Conservation (phyloP, 768 basidiomycete genomes). For the Glaciozyma martinii region DNA sequence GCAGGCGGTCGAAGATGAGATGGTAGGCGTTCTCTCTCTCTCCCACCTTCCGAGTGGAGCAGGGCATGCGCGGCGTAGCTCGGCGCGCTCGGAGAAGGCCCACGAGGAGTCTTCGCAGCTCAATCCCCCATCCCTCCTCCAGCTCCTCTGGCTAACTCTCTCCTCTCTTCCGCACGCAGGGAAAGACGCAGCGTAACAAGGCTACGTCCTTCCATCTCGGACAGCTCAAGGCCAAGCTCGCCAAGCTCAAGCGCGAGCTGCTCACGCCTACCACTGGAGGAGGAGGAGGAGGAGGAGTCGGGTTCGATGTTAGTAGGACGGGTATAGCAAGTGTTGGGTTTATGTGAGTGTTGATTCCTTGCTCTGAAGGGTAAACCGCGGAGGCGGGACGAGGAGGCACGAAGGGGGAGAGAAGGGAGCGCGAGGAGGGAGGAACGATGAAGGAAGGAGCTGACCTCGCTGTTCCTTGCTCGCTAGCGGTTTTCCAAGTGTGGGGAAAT, state of each 20-base stretch:
- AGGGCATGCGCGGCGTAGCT: no score
- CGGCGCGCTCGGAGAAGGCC: no score
- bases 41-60: no score
- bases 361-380: neutral
- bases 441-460: neutral
- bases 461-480: constrained; percentile 33
- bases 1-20: no score
- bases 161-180: constrained; percentile 12
- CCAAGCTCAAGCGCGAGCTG: constrained; percentile 89
- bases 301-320: constrained; percentile 97
- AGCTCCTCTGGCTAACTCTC: no score
- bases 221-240: constrained; percentile 64
- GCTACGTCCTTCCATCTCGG: constrained; percentile 29
- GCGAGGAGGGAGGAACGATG: neutral
- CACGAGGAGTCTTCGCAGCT: no score
- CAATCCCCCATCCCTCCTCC: no score
- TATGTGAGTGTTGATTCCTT: constrained; percentile 55
- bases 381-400: no score
- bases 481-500: constrained; percentile 88
- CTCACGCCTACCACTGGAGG: constrained; percentile 65
- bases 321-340: constrained; percentile 74
- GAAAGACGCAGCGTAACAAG: constrained; percentile 41
- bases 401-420: neutral
- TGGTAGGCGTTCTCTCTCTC: no score
- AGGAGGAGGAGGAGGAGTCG: constrained; percentile 78